These are phyloP conservation scores for Picea sitchensis DNA, from an alignment of 75 land plant genomes.

Conservation along the genomic window DNA sequence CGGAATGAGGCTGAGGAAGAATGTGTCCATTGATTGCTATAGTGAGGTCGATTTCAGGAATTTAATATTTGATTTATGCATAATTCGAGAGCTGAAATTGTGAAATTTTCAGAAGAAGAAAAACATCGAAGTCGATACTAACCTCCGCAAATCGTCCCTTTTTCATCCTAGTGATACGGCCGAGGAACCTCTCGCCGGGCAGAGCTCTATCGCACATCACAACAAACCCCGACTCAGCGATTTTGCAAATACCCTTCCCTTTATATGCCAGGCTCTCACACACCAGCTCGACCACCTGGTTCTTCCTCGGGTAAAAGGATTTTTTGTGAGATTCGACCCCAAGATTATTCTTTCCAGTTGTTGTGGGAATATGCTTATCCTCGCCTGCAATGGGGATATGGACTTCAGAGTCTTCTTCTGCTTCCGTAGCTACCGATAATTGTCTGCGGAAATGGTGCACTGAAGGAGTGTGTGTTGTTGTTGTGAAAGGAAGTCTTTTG, in stretches of 20 bases:
- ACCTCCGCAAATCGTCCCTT: slow-evolving; percentile 89
- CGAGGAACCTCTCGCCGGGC: slow-evolving; percentile 89
- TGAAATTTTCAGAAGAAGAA: neutral
- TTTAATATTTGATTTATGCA: neutral
- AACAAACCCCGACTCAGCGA: slow-evolving; percentile 75
- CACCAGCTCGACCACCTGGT: slow-evolving; percentile 75
- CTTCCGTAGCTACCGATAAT: neutral
- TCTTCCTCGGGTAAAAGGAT: slow-evolving; percentile 60
- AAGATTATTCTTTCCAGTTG: neutral
- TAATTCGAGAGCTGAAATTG: neutral
- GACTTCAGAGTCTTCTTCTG: neutral
- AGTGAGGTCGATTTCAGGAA: too few relatives aligned
- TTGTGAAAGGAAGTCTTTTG: neutral
- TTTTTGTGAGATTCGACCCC: slow-evolving; percentile 1
- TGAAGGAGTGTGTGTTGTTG: neutral
- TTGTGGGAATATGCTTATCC: too few relatives aligned
- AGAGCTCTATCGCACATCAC: slow-evolving; percentile 89
- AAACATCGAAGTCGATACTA: too few relatives aligned
- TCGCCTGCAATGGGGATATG: too few relatives aligned
- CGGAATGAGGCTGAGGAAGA: too few relatives aligned
- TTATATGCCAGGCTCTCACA: slow-evolving; percentile 92
- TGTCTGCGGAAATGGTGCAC: neutral
- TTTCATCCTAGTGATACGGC: slow-evolving; percentile 67
- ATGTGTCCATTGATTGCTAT: too few relatives aligned
- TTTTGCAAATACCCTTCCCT: slow-evolving; percentile 92